These are phyloP conservation scores for Paulownia fortunei DNA, from an alignment of 257 asterid species.

Conservation along the genomic window DNA sequence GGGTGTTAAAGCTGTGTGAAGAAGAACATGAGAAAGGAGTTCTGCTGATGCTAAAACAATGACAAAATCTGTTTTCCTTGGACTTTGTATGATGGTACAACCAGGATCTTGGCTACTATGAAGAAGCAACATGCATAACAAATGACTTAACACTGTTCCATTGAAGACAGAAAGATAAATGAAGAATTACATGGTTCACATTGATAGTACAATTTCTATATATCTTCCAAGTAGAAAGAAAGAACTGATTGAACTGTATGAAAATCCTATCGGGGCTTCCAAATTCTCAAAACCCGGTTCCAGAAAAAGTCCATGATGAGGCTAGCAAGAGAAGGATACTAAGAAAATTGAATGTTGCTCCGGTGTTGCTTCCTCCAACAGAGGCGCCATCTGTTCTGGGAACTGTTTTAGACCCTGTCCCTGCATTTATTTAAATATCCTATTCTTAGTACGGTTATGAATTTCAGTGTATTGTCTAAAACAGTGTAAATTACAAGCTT, in stretches of 20 bases:
- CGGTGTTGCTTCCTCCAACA: constrained; percentile 39
- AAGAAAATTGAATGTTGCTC: constrained; percentile 24
- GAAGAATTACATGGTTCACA: background rate
- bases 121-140: constrained; percentile 4
- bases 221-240: background rate
- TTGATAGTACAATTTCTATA: background rate
- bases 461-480: background rate
- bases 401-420: constrained; percentile 46
- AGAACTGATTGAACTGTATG: background rate
- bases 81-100: background rate
- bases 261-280: background rate
- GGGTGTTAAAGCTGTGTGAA: too few species aligned
- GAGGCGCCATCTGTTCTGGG: constrained; percentile 34
- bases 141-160: constrained; percentile 4
- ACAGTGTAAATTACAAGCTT: background rate
- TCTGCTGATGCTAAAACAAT: background rate
- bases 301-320: constrained; percentile 31
- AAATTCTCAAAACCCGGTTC: constrained; percentile 27
- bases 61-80: background rate
- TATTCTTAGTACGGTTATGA: background rate
- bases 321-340: constrained; percentile 29
- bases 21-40: too few species aligned
- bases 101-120: background rate
- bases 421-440: background rate
- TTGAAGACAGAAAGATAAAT: background rate